These are phyloP conservation scores for Lablab purpureus DNA, from an alignment of 306 rosid genomes.

Conservation along the genomic window DNA sequence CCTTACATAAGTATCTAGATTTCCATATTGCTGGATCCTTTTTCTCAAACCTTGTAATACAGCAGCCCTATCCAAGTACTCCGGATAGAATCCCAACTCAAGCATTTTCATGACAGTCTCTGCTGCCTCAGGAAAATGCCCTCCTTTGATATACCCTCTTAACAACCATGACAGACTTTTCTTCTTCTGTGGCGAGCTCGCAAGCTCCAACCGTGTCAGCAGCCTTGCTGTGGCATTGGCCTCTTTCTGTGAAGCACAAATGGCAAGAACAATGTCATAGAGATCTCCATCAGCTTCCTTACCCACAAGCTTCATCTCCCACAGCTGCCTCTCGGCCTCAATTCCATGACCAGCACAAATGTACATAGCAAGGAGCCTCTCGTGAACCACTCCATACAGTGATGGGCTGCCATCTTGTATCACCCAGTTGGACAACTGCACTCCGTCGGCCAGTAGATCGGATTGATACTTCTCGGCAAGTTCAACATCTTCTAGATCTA, in stretches of 20 bases:
- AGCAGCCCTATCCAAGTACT: slow-evolving; percentile 86
- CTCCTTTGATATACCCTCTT: slow-evolving; percentile 93
- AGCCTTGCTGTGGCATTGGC: slow-evolving; percentile 64
- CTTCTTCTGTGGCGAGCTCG: slow-evolving; percentile 71
- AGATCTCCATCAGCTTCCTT: slow-evolving; percentile 89
- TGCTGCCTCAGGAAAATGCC: slow-evolving; percentile 86
- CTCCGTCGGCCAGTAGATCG: slow-evolving; percentile 77
- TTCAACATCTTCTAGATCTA: slow-evolving; percentile 63
- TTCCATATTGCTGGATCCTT: slow-evolving; percentile 68
- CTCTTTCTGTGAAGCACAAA: slow-evolving; percentile 91
- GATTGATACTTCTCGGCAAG: slow-evolving; percentile 80
- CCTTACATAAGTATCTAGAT: slow-evolving; percentile 69
- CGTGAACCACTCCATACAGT: slow-evolving; percentile 75
- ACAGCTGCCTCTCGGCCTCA: slow-evolving; percentile 93
- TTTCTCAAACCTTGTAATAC: slow-evolving; percentile 83
- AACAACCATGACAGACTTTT: slow-evolving; percentile 89
- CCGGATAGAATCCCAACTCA: slow-evolving; percentile 73
- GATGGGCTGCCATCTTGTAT: slow-evolving; percentile 68
- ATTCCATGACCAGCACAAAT: slow-evolving; percentile 91
- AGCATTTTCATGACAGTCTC: slow-evolving; percentile 86
- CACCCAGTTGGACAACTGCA: slow-evolving; percentile 79
- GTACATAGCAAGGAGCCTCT: slow-evolving; percentile 96
- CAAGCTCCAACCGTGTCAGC: slow-evolving; percentile 74
- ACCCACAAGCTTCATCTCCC: slow-evolving; percentile 96
- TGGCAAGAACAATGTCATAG: slow-evolving; percentile 89